Percentiles rank a stretch among this genome's conserved stretches.
phyloP scores from a whole-genome alignment of 768 basidiomycete species.

The Collybia sordida region DNA sequence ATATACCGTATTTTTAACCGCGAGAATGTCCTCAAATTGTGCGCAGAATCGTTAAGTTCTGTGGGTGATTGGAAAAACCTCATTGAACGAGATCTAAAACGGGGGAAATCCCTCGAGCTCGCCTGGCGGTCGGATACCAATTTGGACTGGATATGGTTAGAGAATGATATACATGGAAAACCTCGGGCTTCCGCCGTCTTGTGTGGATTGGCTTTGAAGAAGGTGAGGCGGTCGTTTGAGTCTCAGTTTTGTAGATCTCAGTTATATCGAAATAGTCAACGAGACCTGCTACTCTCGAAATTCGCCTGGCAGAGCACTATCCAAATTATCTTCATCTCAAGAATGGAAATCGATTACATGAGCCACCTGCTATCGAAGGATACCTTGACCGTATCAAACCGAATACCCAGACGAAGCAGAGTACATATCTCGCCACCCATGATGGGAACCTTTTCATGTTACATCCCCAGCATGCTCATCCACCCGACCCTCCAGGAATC shows the following conservation, averaged over 20 bases:
- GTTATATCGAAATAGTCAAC: slow-evolving; percentile 23
- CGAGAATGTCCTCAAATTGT: slow-evolving; percentile 61
- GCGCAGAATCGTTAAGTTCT: slow-evolving; percentile 52
- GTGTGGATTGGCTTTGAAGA: slow-evolving; percentile 70
- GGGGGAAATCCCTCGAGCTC: slow-evolving; percentile 64
- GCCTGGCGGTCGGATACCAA: slow-evolving; percentile 76
- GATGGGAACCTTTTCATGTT: slow-evolving; percentile 72
- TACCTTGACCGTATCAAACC: slow-evolving; percentile 74
- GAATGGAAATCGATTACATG: slow-evolving; percentile 51
- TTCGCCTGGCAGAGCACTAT: slow-evolving; percentile 73
- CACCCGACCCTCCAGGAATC: slow-evolving; percentile 69
- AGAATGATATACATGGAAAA: slow-evolving; percentile 62
- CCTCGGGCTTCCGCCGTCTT: slow-evolving; percentile 71
- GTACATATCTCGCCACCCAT: slow-evolving; percentile 70
- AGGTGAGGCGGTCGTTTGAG: slow-evolving; percentile 42
- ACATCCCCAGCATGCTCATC: slow-evolving; percentile 50
- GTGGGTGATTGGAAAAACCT: slow-evolving; percentile 64
- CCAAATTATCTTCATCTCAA: slow-evolving; percentile 46
- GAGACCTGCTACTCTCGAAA: slow-evolving; percentile 59
- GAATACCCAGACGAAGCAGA: slow-evolving; percentile 54
- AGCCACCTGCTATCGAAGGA: slow-evolving; percentile 85
- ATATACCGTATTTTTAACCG: slow-evolving; percentile 55
- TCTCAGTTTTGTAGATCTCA: not conserved
- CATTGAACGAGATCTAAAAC: slow-evolving; percentile 48
- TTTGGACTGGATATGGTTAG: slow-evolving; percentile 86